These are phyloP conservation scores for Ogataea dorogensis DNA, from an alignment of 805 yeast genomes.

Conservation along the genomic window DNA sequence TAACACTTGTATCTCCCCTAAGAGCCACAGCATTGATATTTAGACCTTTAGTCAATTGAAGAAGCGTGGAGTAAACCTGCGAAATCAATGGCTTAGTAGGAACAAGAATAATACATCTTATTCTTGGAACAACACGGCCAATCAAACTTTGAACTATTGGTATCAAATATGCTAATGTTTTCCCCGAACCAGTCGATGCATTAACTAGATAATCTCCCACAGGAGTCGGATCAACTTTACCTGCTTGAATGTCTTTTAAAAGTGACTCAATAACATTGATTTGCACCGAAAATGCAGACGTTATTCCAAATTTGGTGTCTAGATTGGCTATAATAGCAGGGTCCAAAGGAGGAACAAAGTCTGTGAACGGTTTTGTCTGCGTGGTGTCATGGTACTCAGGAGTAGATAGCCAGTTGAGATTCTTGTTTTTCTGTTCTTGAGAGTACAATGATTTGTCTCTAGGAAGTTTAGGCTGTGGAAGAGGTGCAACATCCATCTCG, in stretches of 20 bases:
- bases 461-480: slow-evolving; percentile 82
- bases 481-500: slow-evolving; percentile 55
- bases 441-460: slow-evolving; percentile 44
- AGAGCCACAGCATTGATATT: slow-evolving; percentile 62
- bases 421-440: slow-evolving; percentile 33
- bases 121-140: slow-evolving; percentile 62
- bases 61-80: slow-evolving; percentile 73
- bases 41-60: slow-evolving; percentile 62
- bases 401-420: slow-evolving; percentile 63
- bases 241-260: slow-evolving; percentile 41
- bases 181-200: slow-evolving; percentile 96
- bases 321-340: slow-evolving; percentile 47
- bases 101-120: slow-evolving; percentile 75
- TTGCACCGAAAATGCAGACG: slow-evolving; percentile 75
- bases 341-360: slow-evolving; percentile 44
- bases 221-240: slow-evolving; percentile 46
- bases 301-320: slow-evolving; percentile 39
- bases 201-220: slow-evolving; percentile 82
- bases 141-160: slow-evolving; percentile 75
- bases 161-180: slow-evolving; percentile 82
- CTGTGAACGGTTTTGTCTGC: slow-evolving; percentile 44
- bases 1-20: slow-evolving; percentile 50
- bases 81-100: slow-evolving; percentile 87
- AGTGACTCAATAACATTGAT: slow-evolving; percentile 58
- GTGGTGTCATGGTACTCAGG: slow-evolving; percentile 58